These are phyloP conservation scores for Manihot esculenta DNA, from an alignment of 441 rosid genomes.

Conservation along the genomic window DNA sequence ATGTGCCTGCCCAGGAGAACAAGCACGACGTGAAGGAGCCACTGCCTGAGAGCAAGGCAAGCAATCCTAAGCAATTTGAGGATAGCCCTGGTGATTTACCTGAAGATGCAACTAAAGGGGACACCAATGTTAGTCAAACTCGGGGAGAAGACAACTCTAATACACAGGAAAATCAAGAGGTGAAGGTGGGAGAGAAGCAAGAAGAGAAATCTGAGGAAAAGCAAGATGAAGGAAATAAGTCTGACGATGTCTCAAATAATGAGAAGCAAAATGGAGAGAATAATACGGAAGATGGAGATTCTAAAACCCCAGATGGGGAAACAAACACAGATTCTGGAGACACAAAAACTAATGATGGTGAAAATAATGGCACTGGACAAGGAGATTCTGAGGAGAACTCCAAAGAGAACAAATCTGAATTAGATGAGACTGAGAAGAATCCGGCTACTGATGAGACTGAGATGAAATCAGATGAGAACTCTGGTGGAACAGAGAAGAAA, in stretches of 20 bases:
- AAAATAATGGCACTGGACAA: slow-evolving; percentile 37
- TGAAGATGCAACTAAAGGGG: slow-evolving; percentile 57
- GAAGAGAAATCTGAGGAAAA: slow-evolving; percentile 20
- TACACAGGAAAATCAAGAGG: slow-evolving; percentile 41
- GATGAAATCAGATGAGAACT: slow-evolving; percentile 21
- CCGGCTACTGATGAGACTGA: slow-evolving; percentile 36
- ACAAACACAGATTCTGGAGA: slow-evolving; percentile 39
- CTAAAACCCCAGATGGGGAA: slow-evolving; percentile 34
- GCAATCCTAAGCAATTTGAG: slow-evolving; percentile 42
- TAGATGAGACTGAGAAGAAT: slow-evolving; percentile 41
- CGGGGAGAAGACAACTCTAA: slow-evolving; percentile 25
- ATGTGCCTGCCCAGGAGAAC: slow-evolving; percentile 48
- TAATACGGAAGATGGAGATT: slow-evolving; percentile 30
- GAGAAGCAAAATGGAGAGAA: slow-evolving; percentile 30
- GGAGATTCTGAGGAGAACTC: slow-evolving; percentile 41
- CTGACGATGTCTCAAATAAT: slow-evolving; percentile 33
- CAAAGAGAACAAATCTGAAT: slow-evolving; percentile 41
- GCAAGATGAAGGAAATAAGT: slow-evolving; percentile 31
- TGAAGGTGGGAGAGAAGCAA: slow-evolving; percentile 22
- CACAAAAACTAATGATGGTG: slow-evolving; percentile 33
- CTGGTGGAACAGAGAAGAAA: slow-evolving; percentile 37
- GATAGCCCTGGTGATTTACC: slow-evolving; percentile 55
- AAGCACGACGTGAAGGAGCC: slow-evolving; percentile 52
- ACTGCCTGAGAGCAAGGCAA: slow-evolving; percentile 37
- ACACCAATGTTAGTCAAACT: slow-evolving; percentile 26